These are phyloP conservation scores for Andrographis paniculata DNA, from an alignment of 305 asterid species.

Conservation along the genomic window DNA sequence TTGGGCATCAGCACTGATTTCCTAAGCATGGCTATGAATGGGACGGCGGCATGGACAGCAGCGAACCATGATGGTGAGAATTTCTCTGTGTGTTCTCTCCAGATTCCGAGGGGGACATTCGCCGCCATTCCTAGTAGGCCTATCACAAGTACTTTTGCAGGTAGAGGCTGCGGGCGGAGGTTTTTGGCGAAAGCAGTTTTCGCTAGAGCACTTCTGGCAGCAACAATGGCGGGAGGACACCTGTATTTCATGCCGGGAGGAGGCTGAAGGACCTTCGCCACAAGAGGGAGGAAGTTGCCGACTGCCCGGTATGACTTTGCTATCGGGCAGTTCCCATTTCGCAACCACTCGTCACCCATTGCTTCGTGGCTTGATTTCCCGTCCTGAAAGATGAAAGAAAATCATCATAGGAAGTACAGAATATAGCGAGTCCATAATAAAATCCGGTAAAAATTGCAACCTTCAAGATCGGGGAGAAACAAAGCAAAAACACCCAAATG, in stretches of 20 bases:
- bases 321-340: conserved; percentile 78
- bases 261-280: conserved; percentile 68
- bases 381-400: conserved; percentile 32
- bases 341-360: conserved; percentile 71
- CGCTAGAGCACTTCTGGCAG: conserved; percentile 74
- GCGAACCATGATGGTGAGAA: conserved; percentile 76
- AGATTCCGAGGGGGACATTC: conserved; percentile 66
- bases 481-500: too few species aligned
- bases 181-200: conserved; percentile 72
- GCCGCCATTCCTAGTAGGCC: conserved; percentile 80
- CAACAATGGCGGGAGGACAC: conserved; percentile 72
- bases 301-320: conserved; percentile 87
- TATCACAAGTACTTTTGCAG: conserved; percentile 59
- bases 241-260: conserved; percentile 58
- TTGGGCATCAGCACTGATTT: conserved; percentile 76
- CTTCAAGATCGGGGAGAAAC: too few species aligned
- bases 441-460: too few species aligned
- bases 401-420: too few species aligned
- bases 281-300: conserved; percentile 67
- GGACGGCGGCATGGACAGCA: conserved; percentile 86
- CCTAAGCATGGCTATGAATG: conserved; percentile 78
- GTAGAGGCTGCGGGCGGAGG: conserved; percentile 83
- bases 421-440: too few species aligned
- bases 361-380: conserved; percentile 61
- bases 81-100: conserved; percentile 82